Evolutionary conservation across 495 filamentous ascomycete genomes (phyloP).

Genomic region (Penicillium chermesinum): DNA sequence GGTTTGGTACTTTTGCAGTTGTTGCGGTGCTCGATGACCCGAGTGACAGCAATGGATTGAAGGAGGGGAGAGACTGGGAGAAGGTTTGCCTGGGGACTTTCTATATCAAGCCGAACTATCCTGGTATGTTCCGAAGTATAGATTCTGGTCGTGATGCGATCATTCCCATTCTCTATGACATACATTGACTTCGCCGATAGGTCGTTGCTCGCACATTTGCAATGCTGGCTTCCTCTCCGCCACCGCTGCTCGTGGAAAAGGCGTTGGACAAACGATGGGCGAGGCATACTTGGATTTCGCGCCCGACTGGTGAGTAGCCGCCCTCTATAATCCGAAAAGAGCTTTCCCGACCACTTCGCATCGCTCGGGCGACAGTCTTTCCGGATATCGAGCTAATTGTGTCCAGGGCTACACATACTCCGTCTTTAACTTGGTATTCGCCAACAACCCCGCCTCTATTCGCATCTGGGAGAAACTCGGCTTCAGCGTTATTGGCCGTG

Average conservation of each 20-base stretch:
- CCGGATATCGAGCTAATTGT: neutral
- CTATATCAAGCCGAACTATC: slow-evolving; percentile 98
- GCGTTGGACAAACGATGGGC: slow-evolving; percentile 86
- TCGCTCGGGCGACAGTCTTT: neutral
- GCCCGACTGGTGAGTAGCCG: slow-evolving; percentile 71
- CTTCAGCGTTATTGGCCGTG: slow-evolving; percentile 88
- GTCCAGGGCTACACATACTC: slow-evolving; percentile 83
- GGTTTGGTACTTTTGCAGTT: slow-evolving; percentile 91
- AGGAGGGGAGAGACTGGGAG: slow-evolving; percentile 66
- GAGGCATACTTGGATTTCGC: slow-evolving; percentile 90
- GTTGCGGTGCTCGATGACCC: slow-evolving; percentile 74
- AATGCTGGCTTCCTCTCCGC: slow-evolving; percentile 93
- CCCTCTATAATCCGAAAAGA: too few species aligned
- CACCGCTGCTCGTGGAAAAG: slow-evolving; percentile 72
- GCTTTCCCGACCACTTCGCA: too few species aligned
- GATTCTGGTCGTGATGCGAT: neutral
- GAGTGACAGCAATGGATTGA: slow-evolving; percentile 16
- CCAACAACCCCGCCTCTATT: slow-evolving; percentile 90
- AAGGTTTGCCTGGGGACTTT: slow-evolving; percentile 86
- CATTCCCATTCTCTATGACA: too few species aligned
- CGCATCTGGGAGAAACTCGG: slow-evolving; percentile 95
- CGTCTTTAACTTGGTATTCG: slow-evolving; percentile 98
- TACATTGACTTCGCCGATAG: too few species aligned
- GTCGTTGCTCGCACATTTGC: slow-evolving; percentile 68
- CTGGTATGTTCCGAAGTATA: slow-evolving; percentile 53